These are phyloP conservation scores for Xylaria grammica DNA, from an alignment of 495 filamentous ascomycete genomes.

Conservation along the genomic window DNA sequence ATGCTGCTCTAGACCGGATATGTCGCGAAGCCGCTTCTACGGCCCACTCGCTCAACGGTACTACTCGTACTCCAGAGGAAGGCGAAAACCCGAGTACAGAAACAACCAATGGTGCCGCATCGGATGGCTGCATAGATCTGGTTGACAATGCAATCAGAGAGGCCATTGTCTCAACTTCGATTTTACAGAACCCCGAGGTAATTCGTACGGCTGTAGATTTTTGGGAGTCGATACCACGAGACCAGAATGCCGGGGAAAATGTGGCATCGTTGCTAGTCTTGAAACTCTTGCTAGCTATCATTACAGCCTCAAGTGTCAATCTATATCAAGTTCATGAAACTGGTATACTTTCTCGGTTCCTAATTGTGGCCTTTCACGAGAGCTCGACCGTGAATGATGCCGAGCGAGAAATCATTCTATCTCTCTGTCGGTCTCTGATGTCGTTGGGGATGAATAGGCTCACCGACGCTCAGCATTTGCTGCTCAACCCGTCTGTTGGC, in stretches of 20 bases:
- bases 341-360: conserved; percentile 72
- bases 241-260: conserved; percentile 45
- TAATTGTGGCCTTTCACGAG: conserved; percentile 67
- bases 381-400: conserved; percentile 49
- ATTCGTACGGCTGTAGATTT: conserved; percentile 68
- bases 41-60: background rate
- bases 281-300: conserved; percentile 56
- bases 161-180: conserved; percentile 58
- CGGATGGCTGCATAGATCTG: conserved; percentile 33
- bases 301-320: conserved; percentile 71
- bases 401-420: conserved; percentile 64
- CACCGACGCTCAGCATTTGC: conserved; percentile 78
- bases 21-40: conserved; percentile 44
- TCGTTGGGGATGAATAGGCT: conserved; percentile 74
- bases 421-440: conserved; percentile 64
- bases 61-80: background rate
- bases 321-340: conserved; percentile 77
- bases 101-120: conserved; percentile 11
- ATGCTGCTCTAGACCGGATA: conserved; percentile 66
- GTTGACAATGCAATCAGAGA: conserved; percentile 50
- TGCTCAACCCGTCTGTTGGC: conserved; percentile 64
- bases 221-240: conserved; percentile 63
- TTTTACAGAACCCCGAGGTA: conserved; percentile 67
- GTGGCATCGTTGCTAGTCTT: conserved; percentile 65
- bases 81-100: background rate